Conservation (phyloP, 345 rosid genomes). For the Gossypium turneri region DNA sequence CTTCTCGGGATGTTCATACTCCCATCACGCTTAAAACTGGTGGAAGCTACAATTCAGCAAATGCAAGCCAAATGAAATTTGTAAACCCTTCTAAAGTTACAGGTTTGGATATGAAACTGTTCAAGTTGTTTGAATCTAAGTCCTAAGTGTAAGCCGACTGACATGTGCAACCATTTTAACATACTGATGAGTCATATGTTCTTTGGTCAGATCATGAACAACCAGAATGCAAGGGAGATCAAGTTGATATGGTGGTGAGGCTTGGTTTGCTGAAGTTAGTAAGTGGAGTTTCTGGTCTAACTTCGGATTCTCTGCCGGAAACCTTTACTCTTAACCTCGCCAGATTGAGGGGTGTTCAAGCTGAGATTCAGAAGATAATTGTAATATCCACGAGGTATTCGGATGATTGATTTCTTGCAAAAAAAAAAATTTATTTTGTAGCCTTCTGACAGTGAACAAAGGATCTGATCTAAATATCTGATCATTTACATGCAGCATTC, state of each 20-base stretch:
- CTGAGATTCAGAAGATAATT: conserved; percentile 72
- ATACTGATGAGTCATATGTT: neutral
- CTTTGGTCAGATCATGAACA: conserved; percentile 35
- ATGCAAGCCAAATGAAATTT: conserved; percentile 22
- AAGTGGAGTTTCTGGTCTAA: conserved; percentile 53
- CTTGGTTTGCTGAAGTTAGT: conserved; percentile 78
- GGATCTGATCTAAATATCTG: conserved; percentile 1
- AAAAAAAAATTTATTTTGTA: neutral
- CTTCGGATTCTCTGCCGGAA: conserved; percentile 58
- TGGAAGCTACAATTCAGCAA: conserved; percentile 44
- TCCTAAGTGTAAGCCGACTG: too few species aligned
- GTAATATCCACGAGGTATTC: conserved; percentile 67
- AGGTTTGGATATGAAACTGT: conserved; percentile 29
- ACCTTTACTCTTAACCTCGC: conserved; percentile 60
- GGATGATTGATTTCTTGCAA: neutral
- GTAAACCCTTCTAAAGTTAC: conserved; percentile 24
- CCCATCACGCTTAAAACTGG: conserved; percentile 68
- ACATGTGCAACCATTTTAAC: neutral
- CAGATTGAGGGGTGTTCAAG: conserved; percentile 70
- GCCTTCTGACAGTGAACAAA: too few species aligned
- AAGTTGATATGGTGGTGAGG: conserved; percentile 62
- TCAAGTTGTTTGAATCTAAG: neutral
- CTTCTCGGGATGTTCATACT: conserved; percentile 44
- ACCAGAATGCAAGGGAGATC: conserved; percentile 67
- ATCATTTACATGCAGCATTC: conserved; percentile 48